Percentiles rank a stretch among this genome's conserved stretches.
Evolutionary conservation across 2,329 filamentous ascomycete species (phyloP).

Genomic region (Escovopsis sp.): DNA sequence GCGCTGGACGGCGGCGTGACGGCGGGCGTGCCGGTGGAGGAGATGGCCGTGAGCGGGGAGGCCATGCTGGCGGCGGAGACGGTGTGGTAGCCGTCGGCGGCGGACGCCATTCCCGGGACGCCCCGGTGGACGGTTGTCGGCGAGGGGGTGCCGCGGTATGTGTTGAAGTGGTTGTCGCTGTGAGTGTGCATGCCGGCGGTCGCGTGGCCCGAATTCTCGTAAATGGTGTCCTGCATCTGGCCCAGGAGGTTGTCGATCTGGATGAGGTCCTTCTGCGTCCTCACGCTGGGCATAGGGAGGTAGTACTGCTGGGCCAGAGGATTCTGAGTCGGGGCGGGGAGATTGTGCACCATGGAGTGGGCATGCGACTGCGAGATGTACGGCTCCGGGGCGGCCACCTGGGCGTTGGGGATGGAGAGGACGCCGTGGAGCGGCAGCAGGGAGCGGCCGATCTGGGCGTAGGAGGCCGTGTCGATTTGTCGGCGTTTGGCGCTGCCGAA

Average conservation of each 20-base stretch:
- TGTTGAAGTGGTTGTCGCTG: conserved; percentile 47
- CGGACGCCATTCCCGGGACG: conserved; percentile 17
- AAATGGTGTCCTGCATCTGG: conserved; percentile 90
- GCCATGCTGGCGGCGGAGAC: conserved; percentile 41
- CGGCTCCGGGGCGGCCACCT: conserved; percentile 23
- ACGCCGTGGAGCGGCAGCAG: conserved; percentile 67
- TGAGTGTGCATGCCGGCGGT: conserved; percentile 66
- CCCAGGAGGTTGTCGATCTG: conserved; percentile 92
- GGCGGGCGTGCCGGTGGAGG: conserved; percentile 55
- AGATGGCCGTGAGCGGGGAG: conserved; percentile 42
- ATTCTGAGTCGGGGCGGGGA: conserved; percentile 41
- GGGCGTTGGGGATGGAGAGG: conserved; percentile 43
- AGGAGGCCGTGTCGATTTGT: conserved; percentile 77
- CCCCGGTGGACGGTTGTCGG: conserved; percentile 27
- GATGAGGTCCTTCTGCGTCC: conserved; percentile 85
- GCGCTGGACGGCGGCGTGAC: conserved; percentile 62
- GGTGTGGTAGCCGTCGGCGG: conserved; percentile 22
- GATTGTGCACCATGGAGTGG: conserved; percentile 37
- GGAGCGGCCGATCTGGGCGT: conserved; percentile 78
- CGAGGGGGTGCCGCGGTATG: conserved; percentile 42
- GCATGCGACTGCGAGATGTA: conserved; percentile 34
- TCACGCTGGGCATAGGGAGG: conserved; percentile 70
- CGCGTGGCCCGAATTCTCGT: conserved; percentile 76
- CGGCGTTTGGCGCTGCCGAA: conserved; percentile 87
- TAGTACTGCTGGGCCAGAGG: conserved; percentile 58